Base-by-base conservation (phyloP, 1,139 yeast species). In the Sugiyamaella xylanicola region DNA sequence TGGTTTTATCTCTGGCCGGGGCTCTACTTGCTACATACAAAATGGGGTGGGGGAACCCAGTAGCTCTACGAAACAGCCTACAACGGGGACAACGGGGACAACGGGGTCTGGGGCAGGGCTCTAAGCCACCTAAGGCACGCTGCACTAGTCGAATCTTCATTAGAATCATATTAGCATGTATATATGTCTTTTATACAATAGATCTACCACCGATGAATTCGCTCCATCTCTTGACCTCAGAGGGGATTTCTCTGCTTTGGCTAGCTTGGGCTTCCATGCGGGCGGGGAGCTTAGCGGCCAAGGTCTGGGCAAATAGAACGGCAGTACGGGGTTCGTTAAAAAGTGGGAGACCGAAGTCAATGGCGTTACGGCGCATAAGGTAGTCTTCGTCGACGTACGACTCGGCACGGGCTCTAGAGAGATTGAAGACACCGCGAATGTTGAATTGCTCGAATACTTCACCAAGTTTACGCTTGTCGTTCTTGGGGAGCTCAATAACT, bases 331-430 rank as follows among this genome's bases (percentile, higher is more conserved):
- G 97, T 76, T 93, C 99, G 70, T 93, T 93, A 78, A 93, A 92
- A 72, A 93, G 79, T 49, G 99, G 97, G 67, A 93, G 87, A 58
- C 89, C 98, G 72, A 95, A 93, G 74, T 93, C 99, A 76, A 93
- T 95, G 53, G 99, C 98, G 72, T 92, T 93, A 78, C 99, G 86
- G 80, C 99, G 86, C 98, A 93, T 93, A 55, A 92, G 87, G 71
- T 93, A 93, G 75, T 93, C 98, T 73, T 87, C 86, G 68, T 93
- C 98, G 61, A 84, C 75, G 63, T 89, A 80, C 62, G 80, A 76
- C 68, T 88, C 95, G 40, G 98, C 99, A 72, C 97, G 84, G 50
- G 90, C 87, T 66, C 80, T 80, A 53, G 99, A 97, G 69, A 93
- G 81, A 76, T 95, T 95, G 81, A 93, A 84, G 32, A 93, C 99